Conservation (phyloP, 2,329 filamentous ascomycete genomes). For the Knufia fluminis region DNA sequence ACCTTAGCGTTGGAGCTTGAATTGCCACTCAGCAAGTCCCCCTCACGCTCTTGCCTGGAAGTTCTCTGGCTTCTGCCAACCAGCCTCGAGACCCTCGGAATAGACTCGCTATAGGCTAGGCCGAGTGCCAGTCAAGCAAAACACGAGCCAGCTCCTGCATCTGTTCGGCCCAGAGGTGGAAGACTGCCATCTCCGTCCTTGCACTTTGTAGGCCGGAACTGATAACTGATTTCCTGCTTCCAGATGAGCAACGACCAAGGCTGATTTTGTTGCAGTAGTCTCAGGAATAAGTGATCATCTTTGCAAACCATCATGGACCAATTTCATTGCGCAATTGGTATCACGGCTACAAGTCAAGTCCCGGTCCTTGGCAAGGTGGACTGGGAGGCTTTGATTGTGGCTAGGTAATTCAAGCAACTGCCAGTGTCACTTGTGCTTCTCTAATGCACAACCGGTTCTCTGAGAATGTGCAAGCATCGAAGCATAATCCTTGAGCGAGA, state of each 20-base stretch:
- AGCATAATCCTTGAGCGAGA: neutral
- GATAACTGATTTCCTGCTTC: too few relatives aligned
- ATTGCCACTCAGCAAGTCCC: neutral
- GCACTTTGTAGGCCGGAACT: too few relatives aligned
- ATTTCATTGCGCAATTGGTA: conserved; percentile 1
- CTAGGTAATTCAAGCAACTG: neutral
- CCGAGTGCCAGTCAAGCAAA: neutral
- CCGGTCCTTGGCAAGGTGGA: neutral
- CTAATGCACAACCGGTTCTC: neutral
- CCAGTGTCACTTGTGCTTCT: neutral
- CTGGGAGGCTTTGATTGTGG: neutral
- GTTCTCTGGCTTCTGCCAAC: neutral
- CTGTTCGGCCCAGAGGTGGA: too few relatives aligned
- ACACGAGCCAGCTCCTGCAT: too few relatives aligned
- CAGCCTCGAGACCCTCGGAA: neutral
- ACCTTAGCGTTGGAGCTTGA: conserved; percentile 10
- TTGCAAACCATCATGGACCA: too few relatives aligned
- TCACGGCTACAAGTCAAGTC: neutral
- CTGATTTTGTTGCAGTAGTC: too few relatives aligned
- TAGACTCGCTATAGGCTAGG: neutral
- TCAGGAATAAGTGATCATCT: too few relatives aligned
- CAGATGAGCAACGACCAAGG: too few relatives aligned
- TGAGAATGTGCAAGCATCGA: neutral
- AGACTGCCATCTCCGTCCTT: too few relatives aligned
- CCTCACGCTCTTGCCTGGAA: conserved; percentile 7